phyloP scores from a whole-genome alignment of 495 filamentous ascomycete genomes.

The Neurospora tetraspora region DNA sequence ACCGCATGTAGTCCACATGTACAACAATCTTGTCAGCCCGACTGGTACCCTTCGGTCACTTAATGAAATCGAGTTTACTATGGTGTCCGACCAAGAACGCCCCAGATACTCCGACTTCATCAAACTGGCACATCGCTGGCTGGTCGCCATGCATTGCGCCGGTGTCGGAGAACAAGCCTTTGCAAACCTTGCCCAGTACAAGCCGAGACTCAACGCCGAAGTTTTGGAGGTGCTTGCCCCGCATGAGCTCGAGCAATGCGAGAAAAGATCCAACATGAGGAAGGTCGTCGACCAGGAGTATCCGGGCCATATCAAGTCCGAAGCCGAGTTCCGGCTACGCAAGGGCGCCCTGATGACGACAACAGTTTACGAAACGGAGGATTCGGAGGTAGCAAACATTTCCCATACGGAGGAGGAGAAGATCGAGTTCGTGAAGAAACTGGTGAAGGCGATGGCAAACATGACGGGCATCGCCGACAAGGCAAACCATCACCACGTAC shows the following conservation, averaged over 20 bases:
- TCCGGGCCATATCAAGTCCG: background rate
- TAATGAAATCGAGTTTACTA: background rate
- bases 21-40: background rate
- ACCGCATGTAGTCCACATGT: background rate
- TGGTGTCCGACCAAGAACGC: background rate
- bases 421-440: background rate
- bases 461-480: background rate
- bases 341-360: background rate
- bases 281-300: background rate
- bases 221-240: background rate
- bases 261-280: background rate
- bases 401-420: background rate
- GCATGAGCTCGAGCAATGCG: background rate
- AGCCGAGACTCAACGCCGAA: background rate
- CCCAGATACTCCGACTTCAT: background rate
- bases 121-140: background rate
- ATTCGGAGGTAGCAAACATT: background rate
- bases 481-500: background rate
- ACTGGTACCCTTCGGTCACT: background rate
- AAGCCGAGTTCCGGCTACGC: background rate
- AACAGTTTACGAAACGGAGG: background rate
- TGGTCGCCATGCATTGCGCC: background rate
- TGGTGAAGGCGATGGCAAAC: background rate
- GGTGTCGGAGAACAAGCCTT: background rate
- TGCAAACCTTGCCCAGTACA: background rate